Evolutionary conservation across 441 rosid species (phyloP).

Genomic region (California macrophylla): DNA sequence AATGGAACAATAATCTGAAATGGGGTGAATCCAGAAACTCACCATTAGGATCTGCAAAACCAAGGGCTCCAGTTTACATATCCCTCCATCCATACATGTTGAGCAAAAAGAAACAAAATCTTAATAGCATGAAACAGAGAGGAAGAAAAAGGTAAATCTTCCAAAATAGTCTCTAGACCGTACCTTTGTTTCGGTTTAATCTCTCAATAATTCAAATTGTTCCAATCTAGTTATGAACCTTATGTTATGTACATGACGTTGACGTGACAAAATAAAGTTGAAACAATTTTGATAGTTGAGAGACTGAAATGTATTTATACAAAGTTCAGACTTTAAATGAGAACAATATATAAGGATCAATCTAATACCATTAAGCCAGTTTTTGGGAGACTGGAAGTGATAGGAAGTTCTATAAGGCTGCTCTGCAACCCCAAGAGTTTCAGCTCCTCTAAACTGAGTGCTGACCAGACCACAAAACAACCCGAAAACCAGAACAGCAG

Average conservation of each 20-base stretch:
- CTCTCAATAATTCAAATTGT: too few relatives aligned
- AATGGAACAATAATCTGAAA: not conserved
- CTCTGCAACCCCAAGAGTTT: not conserved
- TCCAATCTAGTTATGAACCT: too few relatives aligned
- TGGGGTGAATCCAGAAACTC: conserved; percentile 12
- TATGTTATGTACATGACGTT: too few relatives aligned
- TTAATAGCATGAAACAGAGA: not conserved
- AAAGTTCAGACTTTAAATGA: too few relatives aligned
- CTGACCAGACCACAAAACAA: conserved; percentile 18
- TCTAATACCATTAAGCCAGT: conserved; percentile 51
- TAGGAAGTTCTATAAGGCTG: conserved; percentile 39
- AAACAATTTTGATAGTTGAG: too few relatives aligned
- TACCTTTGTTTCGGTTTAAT: too few relatives aligned
- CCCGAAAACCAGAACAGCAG: conserved; percentile 16
- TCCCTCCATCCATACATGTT: conserved; percentile 13
- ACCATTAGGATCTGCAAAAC: conserved; percentile 56
- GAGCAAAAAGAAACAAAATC: not conserved
- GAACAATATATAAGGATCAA: not conserved
- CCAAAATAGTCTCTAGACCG: not conserved
- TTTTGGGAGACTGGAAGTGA: conserved; percentile 48
- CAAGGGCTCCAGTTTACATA: conserved; percentile 8
- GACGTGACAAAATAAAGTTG: too few relatives aligned
- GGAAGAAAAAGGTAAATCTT: not conserved
- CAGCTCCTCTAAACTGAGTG: conserved; percentile 11
- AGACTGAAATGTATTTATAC: too few relatives aligned